Evolutionary conservation across 2,329 filamentous ascomycete genomes (phyloP).

Genomic region (Didymella segeticola): DNA sequence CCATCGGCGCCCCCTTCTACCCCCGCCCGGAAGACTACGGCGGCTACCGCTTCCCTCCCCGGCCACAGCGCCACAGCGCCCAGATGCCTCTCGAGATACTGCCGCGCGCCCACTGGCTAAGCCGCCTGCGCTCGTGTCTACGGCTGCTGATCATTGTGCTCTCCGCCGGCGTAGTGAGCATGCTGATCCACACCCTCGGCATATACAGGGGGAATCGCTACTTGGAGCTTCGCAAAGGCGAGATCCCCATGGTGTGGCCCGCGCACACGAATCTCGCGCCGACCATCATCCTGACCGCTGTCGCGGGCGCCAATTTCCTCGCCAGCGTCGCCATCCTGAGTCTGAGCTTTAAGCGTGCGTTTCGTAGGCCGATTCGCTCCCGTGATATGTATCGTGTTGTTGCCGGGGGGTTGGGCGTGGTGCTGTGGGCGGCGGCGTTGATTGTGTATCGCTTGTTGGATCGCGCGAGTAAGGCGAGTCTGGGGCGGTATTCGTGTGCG

Average conservation of each 20-base stretch:
- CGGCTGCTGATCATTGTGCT: constrained; percentile 48
- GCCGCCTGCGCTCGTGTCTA: constrained; percentile 44
- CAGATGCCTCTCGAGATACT: constrained; percentile 40
- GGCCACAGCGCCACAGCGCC: constrained; percentile 30
- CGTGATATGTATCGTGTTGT: constrained; percentile 45
- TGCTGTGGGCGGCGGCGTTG: constrained; percentile 43
- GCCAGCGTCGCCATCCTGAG: constrained; percentile 42
- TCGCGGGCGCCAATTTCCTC: constrained; percentile 45
- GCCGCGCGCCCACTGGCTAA: constrained; percentile 45
- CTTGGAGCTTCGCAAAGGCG: constrained; percentile 45
- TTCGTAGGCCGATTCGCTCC: constrained; percentile 44
- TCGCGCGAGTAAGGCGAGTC: constrained; percentile 46
- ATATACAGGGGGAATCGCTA: constrained; percentile 45
- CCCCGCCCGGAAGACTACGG: constrained; percentile 29
- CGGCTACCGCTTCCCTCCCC: constrained; percentile 18
- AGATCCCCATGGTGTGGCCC: constrained; percentile 49
- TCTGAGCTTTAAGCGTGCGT: constrained; percentile 43
- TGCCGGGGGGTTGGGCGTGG: constrained; percentile 43
- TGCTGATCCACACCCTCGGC: constrained; percentile 46
- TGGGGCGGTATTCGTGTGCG: constrained; percentile 46
- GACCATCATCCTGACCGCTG: constrained; percentile 43
- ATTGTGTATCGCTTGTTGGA: constrained; percentile 44
- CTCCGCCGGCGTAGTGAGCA: constrained; percentile 45
- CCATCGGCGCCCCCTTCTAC: constrained; percentile 26
- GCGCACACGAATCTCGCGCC: constrained; percentile 46